A percentile compares a stretch with the other conserved stretches of the same genome.
Conservation (phyloP, 2,329 filamentous ascomycete genomes). For the Alternaria sp. region DNA sequence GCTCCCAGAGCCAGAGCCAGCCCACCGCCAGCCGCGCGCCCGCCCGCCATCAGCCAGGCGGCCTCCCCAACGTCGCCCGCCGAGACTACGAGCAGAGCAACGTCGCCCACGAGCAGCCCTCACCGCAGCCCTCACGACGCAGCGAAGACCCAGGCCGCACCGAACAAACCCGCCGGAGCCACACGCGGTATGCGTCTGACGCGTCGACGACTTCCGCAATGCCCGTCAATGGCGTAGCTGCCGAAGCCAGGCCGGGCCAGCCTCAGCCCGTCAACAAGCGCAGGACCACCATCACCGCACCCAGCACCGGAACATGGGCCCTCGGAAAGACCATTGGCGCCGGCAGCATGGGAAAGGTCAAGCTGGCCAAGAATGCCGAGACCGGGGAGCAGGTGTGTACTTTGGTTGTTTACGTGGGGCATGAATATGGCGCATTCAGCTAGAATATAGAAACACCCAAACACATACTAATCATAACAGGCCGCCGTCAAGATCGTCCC, state of each 20-base stretch:
- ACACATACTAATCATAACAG: conserved; percentile 53
- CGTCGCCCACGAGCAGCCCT: conserved; percentile 62
- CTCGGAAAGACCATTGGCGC: conserved; percentile 96
- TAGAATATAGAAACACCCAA: not conserved
- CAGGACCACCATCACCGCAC: conserved; percentile 84
- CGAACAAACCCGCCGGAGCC: conserved; percentile 60
- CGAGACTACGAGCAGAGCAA: conserved; percentile 77
- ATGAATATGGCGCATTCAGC: not conserved
- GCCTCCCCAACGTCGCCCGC: conserved; percentile 62
- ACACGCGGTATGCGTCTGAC: conserved; percentile 56
- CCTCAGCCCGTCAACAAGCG: conserved; percentile 47
- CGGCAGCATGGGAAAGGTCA: conserved; percentile 99
- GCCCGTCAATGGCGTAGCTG: conserved; percentile 47
- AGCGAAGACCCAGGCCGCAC: conserved; percentile 66
- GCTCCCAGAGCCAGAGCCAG: conserved; percentile 46
- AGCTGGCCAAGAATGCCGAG: conserved; percentile 88
- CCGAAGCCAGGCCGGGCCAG: conserved; percentile 34
- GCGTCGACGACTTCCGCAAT: conserved; percentile 46
- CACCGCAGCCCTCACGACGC: conserved; percentile 54
- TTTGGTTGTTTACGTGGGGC: not conserved
- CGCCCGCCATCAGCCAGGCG: conserved; percentile 49
- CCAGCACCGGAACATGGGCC: conserved; percentile 85
- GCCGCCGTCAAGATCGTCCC: conserved; percentile 98
- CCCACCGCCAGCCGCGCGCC: conserved; percentile 36
- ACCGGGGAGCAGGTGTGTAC: conserved; percentile 82